Conservation (phyloP, 768 basidiomycete species). For the Cyclocybe cylindracea region DNA sequence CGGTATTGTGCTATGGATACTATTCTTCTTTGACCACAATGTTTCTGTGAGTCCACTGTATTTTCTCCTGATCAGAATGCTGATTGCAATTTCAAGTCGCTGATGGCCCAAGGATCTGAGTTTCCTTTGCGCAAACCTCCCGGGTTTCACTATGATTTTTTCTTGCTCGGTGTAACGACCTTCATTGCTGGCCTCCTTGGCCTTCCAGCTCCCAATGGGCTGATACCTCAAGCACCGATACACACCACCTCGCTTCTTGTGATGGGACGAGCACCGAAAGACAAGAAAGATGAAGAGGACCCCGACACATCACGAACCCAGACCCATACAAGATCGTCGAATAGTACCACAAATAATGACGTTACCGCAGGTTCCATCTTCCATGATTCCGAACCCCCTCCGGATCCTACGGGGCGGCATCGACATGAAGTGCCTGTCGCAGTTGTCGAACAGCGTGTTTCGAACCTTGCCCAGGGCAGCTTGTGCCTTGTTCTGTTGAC, state of each 20-base stretch:
- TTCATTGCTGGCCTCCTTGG: conserved; percentile 88
- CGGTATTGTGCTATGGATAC: conserved; percentile 82
- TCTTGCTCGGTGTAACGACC: conserved; percentile 87
- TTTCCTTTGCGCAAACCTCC: conserved; percentile 92
- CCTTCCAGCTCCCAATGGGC: conserved; percentile 83
- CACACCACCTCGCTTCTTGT: conserved; percentile 83
- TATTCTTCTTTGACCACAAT: conserved; percentile 96
- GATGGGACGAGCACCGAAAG: conserved; percentile 47
- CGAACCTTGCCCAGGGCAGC: conserved; percentile 83
- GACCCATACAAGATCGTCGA: conserved; percentile 9
- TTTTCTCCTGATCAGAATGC: neutral
- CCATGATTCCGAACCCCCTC: conserved; percentile 12
- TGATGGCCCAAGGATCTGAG: conserved; percentile 89
- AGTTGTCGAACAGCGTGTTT: conserved; percentile 92
- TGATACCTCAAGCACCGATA: conserved; percentile 90
- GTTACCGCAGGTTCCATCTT: conserved; percentile 2
- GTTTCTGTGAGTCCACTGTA: conserved; percentile 66
- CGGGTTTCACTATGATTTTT: conserved; percentile 87
- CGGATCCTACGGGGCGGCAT: conserved; percentile 20
- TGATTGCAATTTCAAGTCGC: conserved; percentile 48
- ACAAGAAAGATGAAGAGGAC: conserved; percentile 33
- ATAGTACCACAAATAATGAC: conserved; percentile 1
- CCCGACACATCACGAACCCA: conserved; percentile 6
- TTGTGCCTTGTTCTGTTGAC: conserved; percentile 80
- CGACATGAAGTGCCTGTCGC: conserved; percentile 58